phyloP scores from a whole-genome alignment of 1,284 basidiomycete genomes.

The Hymenochaete sp. region DNA sequence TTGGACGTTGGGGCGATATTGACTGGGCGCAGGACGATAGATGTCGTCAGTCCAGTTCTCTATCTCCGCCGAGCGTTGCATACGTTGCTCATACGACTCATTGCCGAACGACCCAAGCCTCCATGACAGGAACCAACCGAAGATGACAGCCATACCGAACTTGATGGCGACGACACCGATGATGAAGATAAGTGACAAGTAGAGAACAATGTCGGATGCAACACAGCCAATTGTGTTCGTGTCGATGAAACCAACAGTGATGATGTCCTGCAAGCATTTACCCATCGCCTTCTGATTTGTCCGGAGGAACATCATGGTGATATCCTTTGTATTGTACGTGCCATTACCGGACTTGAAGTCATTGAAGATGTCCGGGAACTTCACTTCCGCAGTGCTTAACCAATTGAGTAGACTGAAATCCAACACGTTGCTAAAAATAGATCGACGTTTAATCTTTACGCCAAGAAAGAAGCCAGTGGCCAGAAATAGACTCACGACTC shows the following conservation, averaged over 20 bases:
- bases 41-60: conserved; percentile 97
- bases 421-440: conserved; percentile 67
- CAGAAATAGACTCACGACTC: conserved; percentile 56
- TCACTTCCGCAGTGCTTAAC: conserved; percentile 72
- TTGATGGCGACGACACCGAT: conserved; percentile 94
- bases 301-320: conserved; percentile 75
- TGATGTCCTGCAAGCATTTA: conserved; percentile 79
- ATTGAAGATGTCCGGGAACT: conserved; percentile 78
- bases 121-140: conserved; percentile 96
- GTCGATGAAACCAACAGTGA: conserved; percentile 90
- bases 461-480: neutral
- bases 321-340: conserved; percentile 75
- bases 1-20: conserved; percentile 83
- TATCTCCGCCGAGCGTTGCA: conserved; percentile 84
- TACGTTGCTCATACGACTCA: conserved; percentile 92
- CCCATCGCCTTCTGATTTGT: conserved; percentile 58
- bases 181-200: conserved; percentile 94
- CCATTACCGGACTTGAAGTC: conserved; percentile 62
- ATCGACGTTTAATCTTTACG: no score
- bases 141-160: conserved; percentile 94
- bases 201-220: conserved; percentile 89
- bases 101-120: conserved; percentile 87
- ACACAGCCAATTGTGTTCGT: conserved; percentile 93
- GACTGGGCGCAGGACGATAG: conserved; percentile 86
- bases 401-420: conserved; percentile 81